Evolutionary conservation across 2,329 filamentous ascomycete species (phyloP), one percentile per base, ranked within the genome.

Genomic region (Apiospora rasikravindrae): DNA sequence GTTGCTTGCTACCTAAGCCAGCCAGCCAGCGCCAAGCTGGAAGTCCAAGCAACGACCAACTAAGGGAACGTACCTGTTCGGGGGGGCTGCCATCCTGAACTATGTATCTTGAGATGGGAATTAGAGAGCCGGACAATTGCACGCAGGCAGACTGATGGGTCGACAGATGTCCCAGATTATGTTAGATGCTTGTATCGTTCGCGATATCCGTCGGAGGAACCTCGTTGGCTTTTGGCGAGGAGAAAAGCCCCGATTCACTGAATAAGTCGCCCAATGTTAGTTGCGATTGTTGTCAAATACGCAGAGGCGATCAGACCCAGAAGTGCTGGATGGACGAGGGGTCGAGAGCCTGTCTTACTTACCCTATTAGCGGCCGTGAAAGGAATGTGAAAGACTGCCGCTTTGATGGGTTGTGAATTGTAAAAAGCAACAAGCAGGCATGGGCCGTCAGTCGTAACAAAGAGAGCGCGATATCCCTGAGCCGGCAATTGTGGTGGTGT

Each of bases 31-130:
- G 57, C 57, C 57, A 64, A 69, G 67, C 67, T n/a, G 67, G 49
- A 49, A 49, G 44, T 37, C 67, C 67, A 69, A 47, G 67, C 67
- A 49, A 49, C 67, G 44, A 33, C 44, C 26, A 49, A 69, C 44
- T 45, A 49, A 5, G 22, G 37, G 42, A 42, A 69, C 68, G 49
- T 69, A 69, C 68, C 68, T 69, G 11, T 69, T 69, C 14, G 45
- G 68, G 45, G 67, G 45, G 45, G 68, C 57, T 64, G 57, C 57
- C 57, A 64, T 64, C 57, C 29, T 64, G 57, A 64, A 64, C 57
- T 40, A 37, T 40, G 57, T 40, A 37, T 40, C 33, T n/a, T n/a
- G 33, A 40, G 10, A n/a, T n/a, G 22, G 33, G 57, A n/a, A 64
- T 64, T 64, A 40, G 40, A 64, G 57, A 40, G 57, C 57, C 57